phyloP scores from a whole-genome alignment of 1,139 yeast genomes.

The Taiozyma sp. region DNA sequence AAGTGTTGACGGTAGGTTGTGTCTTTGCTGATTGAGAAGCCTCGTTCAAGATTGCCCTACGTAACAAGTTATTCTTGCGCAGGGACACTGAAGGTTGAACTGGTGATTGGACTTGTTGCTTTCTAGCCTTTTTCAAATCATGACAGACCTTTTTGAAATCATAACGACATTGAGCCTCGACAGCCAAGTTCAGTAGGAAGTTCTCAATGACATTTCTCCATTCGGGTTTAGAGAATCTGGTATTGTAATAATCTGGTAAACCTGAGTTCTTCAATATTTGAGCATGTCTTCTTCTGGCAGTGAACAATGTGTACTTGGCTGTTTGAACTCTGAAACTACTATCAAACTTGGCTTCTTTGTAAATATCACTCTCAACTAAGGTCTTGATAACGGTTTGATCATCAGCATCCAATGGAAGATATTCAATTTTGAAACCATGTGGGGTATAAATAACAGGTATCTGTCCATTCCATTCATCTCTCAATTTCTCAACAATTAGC shows the following conservation, averaged over 20 bases:
- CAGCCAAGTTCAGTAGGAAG: constrained; percentile 54
- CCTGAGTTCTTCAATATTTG: constrained; percentile 25
- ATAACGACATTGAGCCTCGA: constrained; percentile 61
- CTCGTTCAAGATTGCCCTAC: constrained; percentile 27
- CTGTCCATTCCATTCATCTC: constrained; percentile 47
- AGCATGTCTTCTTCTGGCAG: constrained; percentile 47
- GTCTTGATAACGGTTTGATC: constrained; percentile 42
- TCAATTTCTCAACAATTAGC: constrained; percentile 42
- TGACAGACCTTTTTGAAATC: constrained; percentile 48
- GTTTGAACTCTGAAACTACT: constrained; percentile 45
- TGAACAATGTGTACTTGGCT: constrained; percentile 51
- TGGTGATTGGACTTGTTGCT: constrained; percentile 1
- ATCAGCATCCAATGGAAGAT: constrained; percentile 44
- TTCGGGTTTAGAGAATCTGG: constrained; percentile 39
- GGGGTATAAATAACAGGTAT: constrained; percentile 41
- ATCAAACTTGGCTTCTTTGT: constrained; percentile 52
- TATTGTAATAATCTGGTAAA: constrained; percentile 14
- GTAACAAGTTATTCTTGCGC: constrained; percentile 18
- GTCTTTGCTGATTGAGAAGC: constrained; percentile 6
- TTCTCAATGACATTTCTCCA: constrained; percentile 69
- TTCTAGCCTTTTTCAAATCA: constrained; percentile 35
- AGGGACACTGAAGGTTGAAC: background rate
- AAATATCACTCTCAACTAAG: constrained; percentile 50
- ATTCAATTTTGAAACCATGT: constrained; percentile 30
- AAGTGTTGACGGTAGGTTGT: constrained; percentile 1